phyloP scores from a whole-genome alignment of 2,329 filamentous ascomycete species.

The Truncatella angustata region DNA sequence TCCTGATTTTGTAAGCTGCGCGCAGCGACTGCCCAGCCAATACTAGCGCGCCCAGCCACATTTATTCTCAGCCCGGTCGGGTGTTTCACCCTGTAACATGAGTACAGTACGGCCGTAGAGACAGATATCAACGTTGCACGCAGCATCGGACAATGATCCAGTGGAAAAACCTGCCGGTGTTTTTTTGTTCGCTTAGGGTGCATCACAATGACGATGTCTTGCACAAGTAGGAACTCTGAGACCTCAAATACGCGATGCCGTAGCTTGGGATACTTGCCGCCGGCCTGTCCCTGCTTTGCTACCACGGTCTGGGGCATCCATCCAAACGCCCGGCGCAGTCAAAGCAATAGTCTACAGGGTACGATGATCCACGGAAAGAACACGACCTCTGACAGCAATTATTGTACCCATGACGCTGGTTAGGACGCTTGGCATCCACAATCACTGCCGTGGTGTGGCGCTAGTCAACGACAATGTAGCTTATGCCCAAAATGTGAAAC shows the following conservation, averaged over 20 bases:
- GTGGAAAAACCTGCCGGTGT: too few species aligned
- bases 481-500: too few species aligned
- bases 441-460: too few species aligned
- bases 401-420: too few species aligned
- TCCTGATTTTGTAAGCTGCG: neutral
- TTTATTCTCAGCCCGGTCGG: neutral
- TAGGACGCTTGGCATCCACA: too few species aligned
- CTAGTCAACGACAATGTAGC: too few species aligned
- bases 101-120: too few species aligned
- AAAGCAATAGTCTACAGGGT: conserved; percentile 5
- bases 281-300: neutral
- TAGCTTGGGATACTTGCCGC: neutral
- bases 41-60: conserved; percentile 3
- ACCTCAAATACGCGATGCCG: neutral
- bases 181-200: too few species aligned
- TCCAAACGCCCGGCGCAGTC: conserved; percentile 1
- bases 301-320: neutral
- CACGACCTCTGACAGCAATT: neutral
- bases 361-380: neutral
- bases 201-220: conserved; percentile 1
- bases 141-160: too few species aligned
- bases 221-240: neutral
- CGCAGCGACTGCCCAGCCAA: conserved; percentile 3
- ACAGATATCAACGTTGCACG: too few species aligned
- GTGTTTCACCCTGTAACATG: neutral